Evolutionary conservation across 2,329 filamentous ascomycete species (phyloP).

Genomic region (Penicillium sp.): DNA sequence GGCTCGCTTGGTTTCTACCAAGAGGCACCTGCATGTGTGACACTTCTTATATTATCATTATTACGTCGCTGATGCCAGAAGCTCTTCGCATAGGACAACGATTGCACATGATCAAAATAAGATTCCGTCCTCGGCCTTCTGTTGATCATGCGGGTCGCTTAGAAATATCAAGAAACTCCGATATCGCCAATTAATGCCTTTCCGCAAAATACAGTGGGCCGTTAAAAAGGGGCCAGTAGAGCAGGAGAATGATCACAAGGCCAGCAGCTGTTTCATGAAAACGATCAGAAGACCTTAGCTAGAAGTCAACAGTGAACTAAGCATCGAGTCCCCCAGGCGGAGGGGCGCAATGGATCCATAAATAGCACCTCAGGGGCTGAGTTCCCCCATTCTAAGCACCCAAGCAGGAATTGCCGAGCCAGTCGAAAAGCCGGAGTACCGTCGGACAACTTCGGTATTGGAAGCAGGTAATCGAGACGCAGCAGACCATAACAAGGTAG

Average conservation of each 20-base stretch:
- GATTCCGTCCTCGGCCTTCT: neutral
- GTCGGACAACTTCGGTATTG: neutral
- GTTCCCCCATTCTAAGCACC: neutral
- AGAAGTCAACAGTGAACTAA: neutral
- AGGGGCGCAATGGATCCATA: neutral
- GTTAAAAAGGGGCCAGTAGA: neutral
- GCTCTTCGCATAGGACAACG: neutral
- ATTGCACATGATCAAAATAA: neutral
- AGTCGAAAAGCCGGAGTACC: neutral
- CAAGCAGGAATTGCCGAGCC: neutral
- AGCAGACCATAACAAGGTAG: neutral
- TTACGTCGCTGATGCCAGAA: neutral
- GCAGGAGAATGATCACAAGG: neutral
- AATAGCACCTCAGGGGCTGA: neutral
- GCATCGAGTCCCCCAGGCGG: neutral
- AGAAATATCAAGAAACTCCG: neutral
- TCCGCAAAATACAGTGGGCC: neutral
- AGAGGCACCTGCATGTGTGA: neutral
- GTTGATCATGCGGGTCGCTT: neutral
- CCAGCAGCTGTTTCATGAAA: neutral
- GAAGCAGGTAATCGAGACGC: neutral
- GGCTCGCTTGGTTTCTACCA: too few relatives aligned
- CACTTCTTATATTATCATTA: neutral
- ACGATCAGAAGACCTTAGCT: neutral
- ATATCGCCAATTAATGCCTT: neutral